Evolutionary conservation across 345 rosid genomes (phyloP).

Genomic region (Eucalyptus fibrosa): DNA sequence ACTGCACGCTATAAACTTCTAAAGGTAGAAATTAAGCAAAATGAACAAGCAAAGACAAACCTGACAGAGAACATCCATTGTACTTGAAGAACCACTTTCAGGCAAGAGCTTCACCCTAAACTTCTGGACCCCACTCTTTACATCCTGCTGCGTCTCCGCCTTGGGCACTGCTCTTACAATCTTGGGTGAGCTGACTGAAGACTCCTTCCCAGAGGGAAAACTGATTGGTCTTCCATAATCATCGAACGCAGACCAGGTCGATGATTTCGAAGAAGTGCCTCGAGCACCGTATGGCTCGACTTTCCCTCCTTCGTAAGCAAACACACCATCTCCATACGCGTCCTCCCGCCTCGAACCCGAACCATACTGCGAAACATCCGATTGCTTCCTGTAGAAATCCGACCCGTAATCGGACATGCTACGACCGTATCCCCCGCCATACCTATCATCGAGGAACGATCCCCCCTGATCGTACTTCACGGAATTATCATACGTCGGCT

Average conservation of each 20-base stretch:
- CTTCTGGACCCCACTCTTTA: conserved; percentile 81
- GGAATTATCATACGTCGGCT: conserved; percentile 33
- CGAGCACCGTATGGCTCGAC: conserved; percentile 92
- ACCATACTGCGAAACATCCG: conserved; percentile 23
- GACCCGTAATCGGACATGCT: conserved; percentile 46
- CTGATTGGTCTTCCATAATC: conserved; percentile 87
- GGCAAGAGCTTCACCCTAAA: conserved; percentile 86
- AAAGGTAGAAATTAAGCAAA: background rate
- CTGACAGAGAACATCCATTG: conserved; percentile 94
- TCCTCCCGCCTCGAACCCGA: conserved; percentile 27
- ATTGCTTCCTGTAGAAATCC: conserved; percentile 49
- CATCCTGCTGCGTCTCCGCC: conserved; percentile 75
- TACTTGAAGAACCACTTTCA: conserved; percentile 75
- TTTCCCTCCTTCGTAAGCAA: conserved; percentile 79
- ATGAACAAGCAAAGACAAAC: conserved; percentile 8
- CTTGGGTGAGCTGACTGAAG: conserved; percentile 36
- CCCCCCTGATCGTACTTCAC: conserved; percentile 39
- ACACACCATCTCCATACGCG: conserved; percentile 74
- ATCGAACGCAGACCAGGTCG: conserved; percentile 57
- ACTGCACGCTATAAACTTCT: background rate
- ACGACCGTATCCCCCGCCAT: conserved; percentile 23
- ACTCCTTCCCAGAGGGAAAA: conserved; percentile 44
- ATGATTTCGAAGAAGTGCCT: conserved; percentile 77
- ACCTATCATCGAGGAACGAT: conserved; percentile 21
- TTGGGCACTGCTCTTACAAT: conserved; percentile 89